These are phyloP conservation scores for Plantago coronopus DNA, from an alignment of 305 asterid genomes.

Conservation along the genomic window DNA sequence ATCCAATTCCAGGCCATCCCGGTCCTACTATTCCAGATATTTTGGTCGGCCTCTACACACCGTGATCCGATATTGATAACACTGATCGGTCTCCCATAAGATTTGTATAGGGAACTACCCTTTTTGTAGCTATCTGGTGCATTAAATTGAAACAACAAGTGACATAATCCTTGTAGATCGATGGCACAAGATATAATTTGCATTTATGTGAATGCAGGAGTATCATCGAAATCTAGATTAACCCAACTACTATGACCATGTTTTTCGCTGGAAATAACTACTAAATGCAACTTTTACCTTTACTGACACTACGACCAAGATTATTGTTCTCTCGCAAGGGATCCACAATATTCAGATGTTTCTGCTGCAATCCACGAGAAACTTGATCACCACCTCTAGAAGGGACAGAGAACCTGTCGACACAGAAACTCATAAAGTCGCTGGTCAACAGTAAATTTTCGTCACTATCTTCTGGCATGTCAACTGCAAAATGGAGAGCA, in stretches of 20 bases:
- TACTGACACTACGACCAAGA: slow-evolving; percentile 82
- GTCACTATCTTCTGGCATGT: slow-evolving; percentile 53
- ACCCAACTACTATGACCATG: background rate
- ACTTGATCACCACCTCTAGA: slow-evolving; percentile 37
- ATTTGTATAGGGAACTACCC: background rate
- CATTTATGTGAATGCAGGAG: background rate
- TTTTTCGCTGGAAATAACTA: background rate
- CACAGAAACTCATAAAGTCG: slow-evolving; percentile 57
- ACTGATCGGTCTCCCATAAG: background rate
- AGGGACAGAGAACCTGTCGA: slow-evolving; percentile 58
- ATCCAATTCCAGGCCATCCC: too few species aligned
- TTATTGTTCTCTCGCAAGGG: slow-evolving; percentile 75
- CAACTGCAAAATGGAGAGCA: slow-evolving; percentile 42
- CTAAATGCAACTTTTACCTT: slow-evolving; percentile 41
- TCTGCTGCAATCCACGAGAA: slow-evolving; percentile 49
- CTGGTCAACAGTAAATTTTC: slow-evolving; percentile 50
- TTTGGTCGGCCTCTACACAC: too few species aligned
- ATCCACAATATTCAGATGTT: slow-evolving; percentile 78
- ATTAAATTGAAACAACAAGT: background rate
- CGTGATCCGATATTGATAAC: too few species aligned
- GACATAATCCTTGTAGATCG: background rate
- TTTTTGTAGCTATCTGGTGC: background rate
- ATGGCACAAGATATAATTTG: background rate
- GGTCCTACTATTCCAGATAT: too few species aligned
- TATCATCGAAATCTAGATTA: slow-evolving; percentile 2